phyloP scores from a whole-genome alignment of 176 grass and related monocot species.

The sorghum (Sorghum bicolor) region DNA sequence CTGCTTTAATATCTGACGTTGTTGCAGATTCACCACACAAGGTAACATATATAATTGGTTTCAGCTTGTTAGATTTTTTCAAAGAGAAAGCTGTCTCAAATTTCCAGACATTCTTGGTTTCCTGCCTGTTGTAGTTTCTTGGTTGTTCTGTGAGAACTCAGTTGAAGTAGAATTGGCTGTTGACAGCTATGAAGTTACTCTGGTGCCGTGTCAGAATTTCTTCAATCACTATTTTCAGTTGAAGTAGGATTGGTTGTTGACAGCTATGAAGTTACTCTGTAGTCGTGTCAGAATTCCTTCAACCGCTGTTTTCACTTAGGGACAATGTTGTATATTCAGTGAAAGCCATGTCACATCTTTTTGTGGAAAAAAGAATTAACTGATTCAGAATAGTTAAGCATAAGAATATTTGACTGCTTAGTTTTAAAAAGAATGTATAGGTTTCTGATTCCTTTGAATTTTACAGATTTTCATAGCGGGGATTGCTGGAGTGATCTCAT shows the following conservation, averaged over 20 bases:
- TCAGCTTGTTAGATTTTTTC: slow-evolving; percentile 7
- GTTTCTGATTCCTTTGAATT: slow-evolving; percentile 40
- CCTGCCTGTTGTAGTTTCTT: not conserved
- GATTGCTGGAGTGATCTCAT: slow-evolving; percentile 71
- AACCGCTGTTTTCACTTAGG: not conserved
- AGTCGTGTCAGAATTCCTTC: not conserved
- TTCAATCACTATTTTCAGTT: not conserved
- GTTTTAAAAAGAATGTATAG: not conserved
- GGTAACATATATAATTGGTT: slow-evolving; percentile 51
- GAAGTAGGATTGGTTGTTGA: not conserved
- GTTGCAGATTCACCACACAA: slow-evolving; percentile 90
- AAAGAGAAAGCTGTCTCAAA: slow-evolving; percentile 16
- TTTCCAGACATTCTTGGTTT: not conserved
- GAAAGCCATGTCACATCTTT: not conserved
- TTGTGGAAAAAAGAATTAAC: not conserved
- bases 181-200: not conserved
- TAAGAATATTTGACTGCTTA: not conserved
- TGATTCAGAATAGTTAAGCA: slow-evolving; percentile 16
- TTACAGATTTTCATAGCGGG: slow-evolving; percentile 89
- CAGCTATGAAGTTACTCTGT: not conserved
- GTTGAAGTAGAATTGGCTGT: not conserved
- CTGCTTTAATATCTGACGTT: slow-evolving; percentile 53
- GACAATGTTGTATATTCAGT: not conserved
- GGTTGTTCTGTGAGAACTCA: not conserved
- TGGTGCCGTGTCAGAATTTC: not conserved